Base-by-base conservation (phyloP, 1,284 basidiomycete species). In the Kalmanozyma brasiliensis region DNA sequence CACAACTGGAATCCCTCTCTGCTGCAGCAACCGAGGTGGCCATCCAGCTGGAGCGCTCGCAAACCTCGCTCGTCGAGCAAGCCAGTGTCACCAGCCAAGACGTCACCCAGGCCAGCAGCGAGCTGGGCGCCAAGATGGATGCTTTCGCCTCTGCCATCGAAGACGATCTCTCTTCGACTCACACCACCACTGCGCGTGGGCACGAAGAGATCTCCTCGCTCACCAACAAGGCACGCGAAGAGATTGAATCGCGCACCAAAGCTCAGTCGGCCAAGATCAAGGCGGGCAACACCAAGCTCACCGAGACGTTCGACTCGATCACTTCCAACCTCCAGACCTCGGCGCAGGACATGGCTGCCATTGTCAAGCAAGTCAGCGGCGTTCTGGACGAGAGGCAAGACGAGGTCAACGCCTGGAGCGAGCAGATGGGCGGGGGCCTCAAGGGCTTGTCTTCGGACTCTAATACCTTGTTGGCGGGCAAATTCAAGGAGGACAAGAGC, bases 231-330 rank as follows among this genome's bases (percentile, higher is more conserved):
- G 52, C 53, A 1, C 29, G 51, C 2, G 51, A 65, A 9, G 58
- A 70, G 33, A 37, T 62, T 36, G 58, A 65, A 4, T 33, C 53
- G 23, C 49, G 51, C 22, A 56, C 66, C 42, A 70, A 70, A 26
- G 16, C 52, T 16, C 58, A 60, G 22, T 65, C 58, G 24, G 11
- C 58, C 43, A 65, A 61, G 38, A 47, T 70, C 58, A 70, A 70
- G 33, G 40, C 49, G 13, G 35, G 45, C 41, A 70, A 64, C 37
- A 40, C 52, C 47, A 58, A 65, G 43, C 49, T 65, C 47, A 58
- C 47, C 38, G 57, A 65, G n/a, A 61, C 62, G 0, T 58, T 65
- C 16, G 67, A 62, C 2, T 33, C 52, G 7, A 13, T 65, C 11
- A 24, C 32, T 2, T 32, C 51, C 9, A 42, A 37, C 37, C 32